Evolutionary conservation across 345 rosid genomes (phyloP), one percentile per base, ranked within the genome.

Genomic region (Eucalyptus sideroxylon): DNA sequence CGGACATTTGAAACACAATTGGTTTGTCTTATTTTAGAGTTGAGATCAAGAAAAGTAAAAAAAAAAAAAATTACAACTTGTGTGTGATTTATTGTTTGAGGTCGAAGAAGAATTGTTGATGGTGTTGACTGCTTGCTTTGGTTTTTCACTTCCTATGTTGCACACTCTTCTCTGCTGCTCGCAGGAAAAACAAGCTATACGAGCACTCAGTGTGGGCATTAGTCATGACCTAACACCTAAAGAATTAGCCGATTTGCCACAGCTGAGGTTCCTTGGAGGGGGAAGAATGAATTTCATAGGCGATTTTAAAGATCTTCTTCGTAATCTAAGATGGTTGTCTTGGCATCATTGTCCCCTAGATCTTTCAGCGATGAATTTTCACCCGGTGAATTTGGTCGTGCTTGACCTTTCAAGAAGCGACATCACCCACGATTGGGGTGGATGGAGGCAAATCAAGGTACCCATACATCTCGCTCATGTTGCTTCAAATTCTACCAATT

Each of bases 291-390:
- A 67, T n/a, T 67, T 67, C 5, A 1, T 31, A 4, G 80, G 80
- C 0, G 2, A 67, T 3, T 67, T 67, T 23, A 1, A 67, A 16
- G 1, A 31, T 4, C 6, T 16, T 0, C 42, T 16, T 67, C 23
- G 0, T n/a, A 31, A 67, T n/a, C 17, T 67, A 3, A 67, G 37
- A 31, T 31, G 80, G 80, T 3, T 67, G 5, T 67, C 80, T 31
- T 7, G 42, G 80, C 40, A 1, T 8, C 6, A 3, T 31, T 67
- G 80, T 3, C 23, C 80, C 0, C 11, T 4, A 1, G 6, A 67
- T 67, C 2, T 67, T 16, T 31, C 6, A 67, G 42, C 80, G 1
- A 16, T 0, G 4, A 67, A 67, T 31, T 2, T 67, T 67, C 40
- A 16, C 6, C 12, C 4, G 0, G 40, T 8, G 80, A 31, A 31